Percentiles rank a stretch among this genome's conserved stretches.
phyloP scores from a whole-genome alignment of 352 stramenopile genomes.

The Pythium graminicola region DNA sequence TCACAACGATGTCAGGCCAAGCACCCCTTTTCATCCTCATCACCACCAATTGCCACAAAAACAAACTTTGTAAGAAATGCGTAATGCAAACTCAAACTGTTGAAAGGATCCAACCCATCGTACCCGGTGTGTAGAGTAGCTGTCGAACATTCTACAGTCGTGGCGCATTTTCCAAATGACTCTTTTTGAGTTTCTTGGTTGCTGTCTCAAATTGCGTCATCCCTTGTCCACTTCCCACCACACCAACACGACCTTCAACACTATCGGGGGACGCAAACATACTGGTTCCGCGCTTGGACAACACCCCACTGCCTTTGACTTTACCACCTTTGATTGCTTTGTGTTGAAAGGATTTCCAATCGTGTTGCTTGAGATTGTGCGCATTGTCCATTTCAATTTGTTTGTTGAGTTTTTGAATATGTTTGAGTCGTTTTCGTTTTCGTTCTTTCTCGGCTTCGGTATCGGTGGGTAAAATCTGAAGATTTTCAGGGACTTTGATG shows the following conservation, averaged over 20 bases:
- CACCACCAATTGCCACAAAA: background rate
- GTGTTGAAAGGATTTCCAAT: constrained; percentile 82
- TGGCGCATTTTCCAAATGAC: constrained; percentile 10
- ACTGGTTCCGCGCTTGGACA: constrained; percentile 74
- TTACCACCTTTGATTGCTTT: constrained; percentile 70
- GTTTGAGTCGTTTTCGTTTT: constrained; percentile 75
- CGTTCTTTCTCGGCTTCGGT: constrained; percentile 80
- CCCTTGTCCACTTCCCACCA: constrained; percentile 81
- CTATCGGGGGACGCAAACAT: constrained; percentile 88
- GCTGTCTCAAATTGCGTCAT: constrained; percentile 75
- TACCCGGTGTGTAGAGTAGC: background rate
- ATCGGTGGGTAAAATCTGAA: constrained; percentile 78
- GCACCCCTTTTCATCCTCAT: background rate
- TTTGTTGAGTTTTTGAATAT: constrained; percentile 84
- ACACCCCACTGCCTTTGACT: constrained; percentile 61
- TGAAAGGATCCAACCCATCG: background rate
- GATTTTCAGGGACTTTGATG: constrained; percentile 82
- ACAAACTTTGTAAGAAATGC: constrained; percentile 3
- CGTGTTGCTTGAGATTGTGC: constrained; percentile 76
- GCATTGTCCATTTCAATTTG: constrained; percentile 83
- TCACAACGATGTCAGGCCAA: background rate
- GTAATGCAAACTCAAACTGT: background rate
- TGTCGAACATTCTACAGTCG: constrained; percentile 8
- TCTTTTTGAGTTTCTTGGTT: constrained; percentile 64
- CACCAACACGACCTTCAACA: constrained; percentile 76